Evolutionary conservation across 345 rosid species (phyloP).

Genomic region (Durio zibethinus): DNA sequence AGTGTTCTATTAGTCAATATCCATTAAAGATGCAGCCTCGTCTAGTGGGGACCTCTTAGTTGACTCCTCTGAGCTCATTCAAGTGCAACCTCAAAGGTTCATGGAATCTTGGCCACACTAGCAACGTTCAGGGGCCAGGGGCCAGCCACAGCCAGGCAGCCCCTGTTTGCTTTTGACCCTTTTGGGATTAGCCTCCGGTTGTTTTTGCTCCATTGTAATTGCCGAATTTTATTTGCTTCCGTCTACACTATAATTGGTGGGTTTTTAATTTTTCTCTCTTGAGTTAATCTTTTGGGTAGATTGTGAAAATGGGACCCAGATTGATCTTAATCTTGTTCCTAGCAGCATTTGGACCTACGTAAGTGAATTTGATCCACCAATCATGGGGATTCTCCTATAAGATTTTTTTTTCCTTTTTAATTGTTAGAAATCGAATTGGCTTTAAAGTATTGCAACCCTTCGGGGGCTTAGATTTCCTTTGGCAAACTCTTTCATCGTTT

Average conservation of each 20-base stretch:
- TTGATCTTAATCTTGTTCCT: not conserved
- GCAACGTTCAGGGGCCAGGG: not conserved
- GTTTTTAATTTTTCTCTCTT: too few relatives aligned
- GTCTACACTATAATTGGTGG: too few relatives aligned
- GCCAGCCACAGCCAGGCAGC: not conserved
- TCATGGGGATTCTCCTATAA: not conserved
- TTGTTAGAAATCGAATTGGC: not conserved
- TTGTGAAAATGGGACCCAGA: not conserved
- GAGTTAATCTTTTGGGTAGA: too few relatives aligned
- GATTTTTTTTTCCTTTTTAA: too few relatives aligned
- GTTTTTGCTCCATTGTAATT: not conserved
- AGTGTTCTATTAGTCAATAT: slow-evolving; percentile 1
- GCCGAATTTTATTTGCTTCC: not conserved
- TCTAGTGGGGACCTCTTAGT: not conserved
- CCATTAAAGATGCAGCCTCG: not conserved
- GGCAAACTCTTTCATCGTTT: too few relatives aligned
- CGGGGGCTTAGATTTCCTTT: too few relatives aligned
- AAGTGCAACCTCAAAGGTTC: not conserved
- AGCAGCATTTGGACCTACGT: not conserved
- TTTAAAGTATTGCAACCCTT: not conserved
- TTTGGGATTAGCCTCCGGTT: not conserved
- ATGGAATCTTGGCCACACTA: slow-evolving; percentile 7
- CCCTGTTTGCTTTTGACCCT: not conserved
- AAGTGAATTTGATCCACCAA: slow-evolving; percentile 9
- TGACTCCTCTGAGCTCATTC: not conserved